phyloP scores from a whole-genome alignment of 164 flowering plant genomes.

The Magnolia sinica region DNA sequence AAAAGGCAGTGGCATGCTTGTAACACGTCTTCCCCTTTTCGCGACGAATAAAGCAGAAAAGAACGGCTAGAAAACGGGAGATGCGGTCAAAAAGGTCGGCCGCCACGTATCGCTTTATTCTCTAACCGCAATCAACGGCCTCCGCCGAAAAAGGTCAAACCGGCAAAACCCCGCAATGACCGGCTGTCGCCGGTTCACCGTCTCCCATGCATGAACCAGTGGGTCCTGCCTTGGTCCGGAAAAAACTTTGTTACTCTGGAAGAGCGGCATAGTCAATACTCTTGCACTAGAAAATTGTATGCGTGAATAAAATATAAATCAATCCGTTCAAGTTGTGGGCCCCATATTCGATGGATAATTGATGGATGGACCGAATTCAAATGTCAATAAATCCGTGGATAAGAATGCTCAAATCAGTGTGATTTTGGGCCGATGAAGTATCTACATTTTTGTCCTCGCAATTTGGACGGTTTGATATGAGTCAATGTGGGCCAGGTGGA shows the following conservation, averaged over 20 bases:
- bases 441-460: too few species aligned
- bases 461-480: too few species aligned
- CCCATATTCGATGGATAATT: too few species aligned
- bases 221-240: neutral
- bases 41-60: neutral
- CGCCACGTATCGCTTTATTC: constrained; percentile 32
- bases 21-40: neutral
- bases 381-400: too few species aligned
- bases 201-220: neutral
- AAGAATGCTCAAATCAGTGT: too few species aligned
- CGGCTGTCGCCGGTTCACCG: constrained; percentile 45
- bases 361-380: too few species aligned
- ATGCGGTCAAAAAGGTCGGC: constrained; percentile 25
- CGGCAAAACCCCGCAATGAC: constrained; percentile 40
- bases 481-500: too few species aligned
- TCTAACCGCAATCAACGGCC: constrained; percentile 79
- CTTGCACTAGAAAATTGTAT: too few species aligned
- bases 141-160: constrained; percentile 42
- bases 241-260: neutral
- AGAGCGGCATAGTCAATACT: too few species aligned
- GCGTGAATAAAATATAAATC: too few species aligned
- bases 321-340: too few species aligned
- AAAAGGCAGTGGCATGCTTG: neutral
- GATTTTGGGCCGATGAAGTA: too few species aligned
- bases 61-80: neutral